phyloP scores from a whole-genome alignment of 257 asterid species.

The Pogostemon cablin region DNA sequence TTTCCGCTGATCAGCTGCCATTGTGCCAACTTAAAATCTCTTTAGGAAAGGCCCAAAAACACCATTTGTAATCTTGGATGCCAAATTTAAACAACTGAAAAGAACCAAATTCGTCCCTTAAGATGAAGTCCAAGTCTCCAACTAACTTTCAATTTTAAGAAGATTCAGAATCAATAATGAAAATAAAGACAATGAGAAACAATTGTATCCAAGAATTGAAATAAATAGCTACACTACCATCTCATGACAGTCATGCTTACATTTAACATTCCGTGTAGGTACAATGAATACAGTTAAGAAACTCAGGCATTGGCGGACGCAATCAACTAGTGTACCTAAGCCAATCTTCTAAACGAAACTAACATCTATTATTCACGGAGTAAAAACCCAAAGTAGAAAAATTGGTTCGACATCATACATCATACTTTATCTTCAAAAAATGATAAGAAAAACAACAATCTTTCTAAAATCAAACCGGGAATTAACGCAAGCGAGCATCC shows the following conservation, averaged over 20 bases:
- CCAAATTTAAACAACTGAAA: constrained; percentile 22
- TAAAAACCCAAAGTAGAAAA: constrained; percentile 1
- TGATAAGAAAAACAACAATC: constrained; percentile 4
- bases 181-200: not conserved
- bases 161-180: constrained; percentile 24
- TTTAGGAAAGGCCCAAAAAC: constrained; percentile 33
- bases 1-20: constrained; percentile 83
- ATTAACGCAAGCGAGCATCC: not conserved
- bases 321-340: constrained; percentile 8
- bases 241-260: not conserved
- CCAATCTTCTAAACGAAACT: not conserved
- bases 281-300: constrained; percentile 11
- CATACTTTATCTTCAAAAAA: constrained; percentile 25
- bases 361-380: constrained; percentile 2
- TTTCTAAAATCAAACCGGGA: not conserved
- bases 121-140: not conserved
- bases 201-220: not conserved
- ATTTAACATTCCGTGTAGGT: constrained; percentile 14
- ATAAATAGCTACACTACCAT: constrained; percentile 10
- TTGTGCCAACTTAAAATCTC: constrained; percentile 38
- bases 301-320: constrained; percentile 4
- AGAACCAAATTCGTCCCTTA: constrained; percentile 14
- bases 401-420: not conserved
- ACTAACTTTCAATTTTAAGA: not conserved
- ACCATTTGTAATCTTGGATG: constrained; percentile 38